A percentile compares a stretch with the other conserved stretches of the same genome.
Evolutionary conservation across 306 rosid genomes (phyloP).

Genomic region (Macrotyloma uniflorum): DNA sequence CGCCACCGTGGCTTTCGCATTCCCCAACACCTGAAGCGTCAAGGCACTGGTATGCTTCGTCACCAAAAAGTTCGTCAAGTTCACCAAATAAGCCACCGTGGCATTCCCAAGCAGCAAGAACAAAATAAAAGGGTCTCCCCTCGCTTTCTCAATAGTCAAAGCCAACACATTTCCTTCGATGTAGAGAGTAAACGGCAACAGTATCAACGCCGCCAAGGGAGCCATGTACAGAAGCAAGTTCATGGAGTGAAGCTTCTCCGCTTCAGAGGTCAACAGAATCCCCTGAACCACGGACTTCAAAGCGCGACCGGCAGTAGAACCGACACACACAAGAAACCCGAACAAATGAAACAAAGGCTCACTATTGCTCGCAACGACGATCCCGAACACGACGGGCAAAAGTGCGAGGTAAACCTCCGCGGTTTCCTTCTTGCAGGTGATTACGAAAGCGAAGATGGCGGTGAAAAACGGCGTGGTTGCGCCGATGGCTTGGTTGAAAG

Average conservation of each 20-base stretch:
- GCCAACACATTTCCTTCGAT: conserved; percentile 84
- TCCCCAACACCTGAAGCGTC: conserved; percentile 90
- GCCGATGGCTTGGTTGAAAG: conserved; percentile 92
- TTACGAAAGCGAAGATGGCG: conserved; percentile 72
- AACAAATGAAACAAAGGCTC: conserved; percentile 82
- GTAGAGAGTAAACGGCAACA: conserved; percentile 77
- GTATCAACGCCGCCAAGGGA: conserved; percentile 75
- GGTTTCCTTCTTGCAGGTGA: conserved; percentile 77
- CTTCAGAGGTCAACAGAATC: conserved; percentile 68
- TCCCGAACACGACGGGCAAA: conserved; percentile 83
- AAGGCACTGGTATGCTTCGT: conserved; percentile 93
- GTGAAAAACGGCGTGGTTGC: conserved; percentile 96
- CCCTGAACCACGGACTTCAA: conserved; percentile 93
- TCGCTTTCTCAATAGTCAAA: conserved; percentile 61
- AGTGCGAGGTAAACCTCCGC: conserved; percentile 76
- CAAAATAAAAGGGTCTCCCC: conserved; percentile 57
- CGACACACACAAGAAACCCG: conserved; percentile 78
- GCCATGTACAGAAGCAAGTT: conserved; percentile 92
- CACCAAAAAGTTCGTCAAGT: conserved; percentile 82
- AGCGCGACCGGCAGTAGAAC: conserved; percentile 93
- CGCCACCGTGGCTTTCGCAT: conserved; percentile 91
- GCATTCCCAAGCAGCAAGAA: conserved; percentile 82
- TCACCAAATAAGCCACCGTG: conserved; percentile 92
- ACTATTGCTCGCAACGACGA: conserved; percentile 77
- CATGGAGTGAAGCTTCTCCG: conserved; percentile 95